Evolutionary conservation across 2,329 filamentous ascomycete genomes (phyloP).

Genomic region (Acephala macrosclerotiorum): DNA sequence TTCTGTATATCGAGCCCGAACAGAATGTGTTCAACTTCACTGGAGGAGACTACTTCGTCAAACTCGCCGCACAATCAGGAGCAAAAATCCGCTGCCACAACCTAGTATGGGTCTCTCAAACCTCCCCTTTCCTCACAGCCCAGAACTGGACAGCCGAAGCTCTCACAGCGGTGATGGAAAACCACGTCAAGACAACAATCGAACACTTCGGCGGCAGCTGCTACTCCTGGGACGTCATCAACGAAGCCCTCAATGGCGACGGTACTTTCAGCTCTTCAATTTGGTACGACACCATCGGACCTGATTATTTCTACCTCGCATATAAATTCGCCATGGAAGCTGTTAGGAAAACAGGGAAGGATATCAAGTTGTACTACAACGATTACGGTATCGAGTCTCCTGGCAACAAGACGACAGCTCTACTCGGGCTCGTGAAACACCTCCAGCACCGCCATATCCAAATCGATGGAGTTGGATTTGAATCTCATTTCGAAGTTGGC

Average conservation of each 20-base stretch:
- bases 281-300: slow-evolving; percentile 13
- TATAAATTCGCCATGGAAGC: slow-evolving; percentile 2
- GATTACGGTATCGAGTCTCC: slow-evolving; percentile 10
- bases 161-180: slow-evolving; percentile 4
- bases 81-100: slow-evolving; percentile 9
- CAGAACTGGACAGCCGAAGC: not conserved
- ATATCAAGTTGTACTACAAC: slow-evolving; percentile 14
- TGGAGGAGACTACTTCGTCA: slow-evolving; percentile 10
- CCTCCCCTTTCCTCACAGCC: not conserved
- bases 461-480: slow-evolving; percentile 5
- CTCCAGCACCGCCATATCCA: not conserved
- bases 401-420: slow-evolving; percentile 2
- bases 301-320: slow-evolving; percentile 8
- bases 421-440: not conserved
- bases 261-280: slow-evolving; percentile 7
- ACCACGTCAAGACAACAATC: slow-evolving; percentile 6
- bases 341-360: not conserved
- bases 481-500: slow-evolving; percentile 12
- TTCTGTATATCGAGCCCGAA: not conserved
- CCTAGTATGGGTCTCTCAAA: not conserved
- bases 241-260: slow-evolving; percentile 5
- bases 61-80: not conserved
- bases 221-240: slow-evolving; percentile 10
- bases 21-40: slow-evolving; percentile 4
- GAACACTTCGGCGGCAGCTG: slow-evolving; percentile 6